phyloP scores from a whole-genome alignment of 192 early-diverging fungal genomes.

The Backusella psychrophila region DNA sequence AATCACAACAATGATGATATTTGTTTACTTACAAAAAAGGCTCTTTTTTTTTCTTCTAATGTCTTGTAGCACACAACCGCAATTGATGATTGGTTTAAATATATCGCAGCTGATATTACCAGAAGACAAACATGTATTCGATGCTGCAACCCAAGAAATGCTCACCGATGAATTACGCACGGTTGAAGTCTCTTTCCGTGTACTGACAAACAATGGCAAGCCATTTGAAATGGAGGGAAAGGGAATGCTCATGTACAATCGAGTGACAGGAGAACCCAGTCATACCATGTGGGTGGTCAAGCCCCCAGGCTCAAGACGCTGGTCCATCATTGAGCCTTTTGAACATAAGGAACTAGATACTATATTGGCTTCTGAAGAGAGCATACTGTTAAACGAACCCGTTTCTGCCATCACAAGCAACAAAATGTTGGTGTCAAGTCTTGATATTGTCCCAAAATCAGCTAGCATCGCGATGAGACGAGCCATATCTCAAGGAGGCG shows the following conservation, averaged over 20 bases:
- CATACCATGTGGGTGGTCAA: slow-evolving; percentile 81
- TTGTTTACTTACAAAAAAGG: background rate
- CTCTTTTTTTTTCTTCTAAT: slow-evolving; percentile 7
- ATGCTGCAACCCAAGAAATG: slow-evolving; percentile 53
- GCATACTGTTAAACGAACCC: background rate
- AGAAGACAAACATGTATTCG: slow-evolving; percentile 62
- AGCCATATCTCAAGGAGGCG: slow-evolving; percentile 26
- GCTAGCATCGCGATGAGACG: slow-evolving; percentile 18
- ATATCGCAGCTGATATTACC: slow-evolving; percentile 54
- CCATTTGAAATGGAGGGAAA: slow-evolving; percentile 67
- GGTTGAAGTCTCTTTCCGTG: slow-evolving; percentile 63
- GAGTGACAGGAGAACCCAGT: slow-evolving; percentile 55
- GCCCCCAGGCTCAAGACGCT: slow-evolving; percentile 41
- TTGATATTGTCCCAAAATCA: slow-evolving; percentile 9
- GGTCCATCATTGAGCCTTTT: slow-evolving; percentile 18
- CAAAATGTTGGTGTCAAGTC: background rate
- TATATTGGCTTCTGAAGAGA: background rate
- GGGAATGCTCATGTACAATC: slow-evolving; percentile 79
- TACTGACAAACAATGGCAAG: slow-evolving; percentile 22
- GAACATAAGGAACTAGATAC: background rate
- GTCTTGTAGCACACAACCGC: slow-evolving; percentile 41
- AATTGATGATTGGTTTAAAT: slow-evolving; percentile 41
- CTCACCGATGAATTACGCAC: slow-evolving; percentile 57
- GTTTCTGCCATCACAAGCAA: background rate
- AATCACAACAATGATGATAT: background rate